Conservation (phyloP, 805 yeast genomes). For the Candida easanensis region DNA sequence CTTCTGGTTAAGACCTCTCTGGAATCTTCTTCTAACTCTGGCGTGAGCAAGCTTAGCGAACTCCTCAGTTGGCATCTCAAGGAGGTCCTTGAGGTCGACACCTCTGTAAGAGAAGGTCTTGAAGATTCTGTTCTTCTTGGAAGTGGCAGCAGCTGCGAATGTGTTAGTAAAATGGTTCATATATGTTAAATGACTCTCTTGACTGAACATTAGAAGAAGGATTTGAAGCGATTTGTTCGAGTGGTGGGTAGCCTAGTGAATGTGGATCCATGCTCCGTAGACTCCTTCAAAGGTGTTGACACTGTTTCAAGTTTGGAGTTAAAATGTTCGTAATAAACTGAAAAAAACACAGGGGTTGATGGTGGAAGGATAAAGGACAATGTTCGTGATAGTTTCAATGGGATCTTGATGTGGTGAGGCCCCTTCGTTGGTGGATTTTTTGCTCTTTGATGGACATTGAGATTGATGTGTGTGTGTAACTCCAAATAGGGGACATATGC, state of each 20-base stretch:
- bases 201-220: neutral
- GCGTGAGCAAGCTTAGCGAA: slow-evolving; percentile 96
- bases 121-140: slow-evolving; percentile 85
- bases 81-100: slow-evolving; percentile 91
- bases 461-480: neutral
- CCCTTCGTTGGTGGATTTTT: too few relatives aligned
- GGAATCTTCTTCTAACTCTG: slow-evolving; percentile 99
- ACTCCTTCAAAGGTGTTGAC: too few relatives aligned
- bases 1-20: slow-evolving; percentile 93
- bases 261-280: too few relatives aligned
- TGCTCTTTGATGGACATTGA: neutral
- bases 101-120: slow-evolving; percentile 98
- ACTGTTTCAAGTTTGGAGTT: too few relatives aligned
- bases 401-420: too few relatives aligned
- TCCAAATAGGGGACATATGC: neutral
- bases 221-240: too few relatives aligned
- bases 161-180: slow-evolving; percentile 18
- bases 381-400: too few relatives aligned
- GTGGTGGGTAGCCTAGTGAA: too few relatives aligned
- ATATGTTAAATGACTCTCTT: too few relatives aligned
- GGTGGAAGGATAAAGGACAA: neutral
- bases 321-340: too few relatives aligned
- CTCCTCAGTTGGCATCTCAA: slow-evolving; percentile 94
- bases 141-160: slow-evolving; percentile 35
- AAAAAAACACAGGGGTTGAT: too few relatives aligned